Conservation (phyloP, 176 grass and related monocot species). For the Eleusine coracana region DNA sequence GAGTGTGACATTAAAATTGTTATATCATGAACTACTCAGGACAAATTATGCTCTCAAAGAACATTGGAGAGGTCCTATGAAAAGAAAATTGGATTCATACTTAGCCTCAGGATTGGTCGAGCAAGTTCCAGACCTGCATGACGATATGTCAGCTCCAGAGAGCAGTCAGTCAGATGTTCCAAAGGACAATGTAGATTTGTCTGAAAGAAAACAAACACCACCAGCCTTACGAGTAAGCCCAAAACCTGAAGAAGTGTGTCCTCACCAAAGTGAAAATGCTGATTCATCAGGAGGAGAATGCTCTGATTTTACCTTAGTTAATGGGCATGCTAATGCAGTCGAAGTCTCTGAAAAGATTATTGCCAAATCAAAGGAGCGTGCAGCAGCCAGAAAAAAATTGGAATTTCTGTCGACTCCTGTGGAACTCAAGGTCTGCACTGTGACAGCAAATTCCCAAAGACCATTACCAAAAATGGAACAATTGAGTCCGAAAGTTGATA, state of each 20-base stretch:
- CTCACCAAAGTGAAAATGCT: slow-evolving; percentile 39
- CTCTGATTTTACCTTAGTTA: slow-evolving; percentile 11
- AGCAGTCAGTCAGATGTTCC: slow-evolving; percentile 24
- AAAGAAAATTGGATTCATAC: slow-evolving; percentile 55
- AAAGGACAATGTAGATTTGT: slow-evolving; percentile 25
- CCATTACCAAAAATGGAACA: slow-evolving; percentile 18
- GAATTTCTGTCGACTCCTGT: slow-evolving; percentile 50
- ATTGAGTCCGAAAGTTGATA: slow-evolving; percentile 1
- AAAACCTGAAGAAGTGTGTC: slow-evolving; percentile 39
- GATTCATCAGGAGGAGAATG: slow-evolving; percentile 28
- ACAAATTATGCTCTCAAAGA: slow-evolving; percentile 56
- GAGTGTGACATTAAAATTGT: slow-evolving; percentile 2
- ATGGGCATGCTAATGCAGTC: slow-evolving; percentile 11
- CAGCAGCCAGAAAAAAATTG: slow-evolving; percentile 39
- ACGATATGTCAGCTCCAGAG: slow-evolving; percentile 30
- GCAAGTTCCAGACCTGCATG: slow-evolving; percentile 37
- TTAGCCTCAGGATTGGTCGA: slow-evolving; percentile 54
- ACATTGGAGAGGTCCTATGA: slow-evolving; percentile 56
- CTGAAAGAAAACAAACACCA: background rate
- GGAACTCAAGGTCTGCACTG: slow-evolving; percentile 40
- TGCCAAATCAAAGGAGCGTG: slow-evolving; percentile 45
- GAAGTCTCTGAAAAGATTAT: slow-evolving; percentile 40
- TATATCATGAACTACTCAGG: slow-evolving; percentile 35
- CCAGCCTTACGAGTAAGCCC: slow-evolving; percentile 10
- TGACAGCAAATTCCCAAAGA: slow-evolving; percentile 27